Evolutionary conservation across 2,329 filamentous ascomycete genomes (phyloP).

Genomic region (Microcera coccophila): DNA sequence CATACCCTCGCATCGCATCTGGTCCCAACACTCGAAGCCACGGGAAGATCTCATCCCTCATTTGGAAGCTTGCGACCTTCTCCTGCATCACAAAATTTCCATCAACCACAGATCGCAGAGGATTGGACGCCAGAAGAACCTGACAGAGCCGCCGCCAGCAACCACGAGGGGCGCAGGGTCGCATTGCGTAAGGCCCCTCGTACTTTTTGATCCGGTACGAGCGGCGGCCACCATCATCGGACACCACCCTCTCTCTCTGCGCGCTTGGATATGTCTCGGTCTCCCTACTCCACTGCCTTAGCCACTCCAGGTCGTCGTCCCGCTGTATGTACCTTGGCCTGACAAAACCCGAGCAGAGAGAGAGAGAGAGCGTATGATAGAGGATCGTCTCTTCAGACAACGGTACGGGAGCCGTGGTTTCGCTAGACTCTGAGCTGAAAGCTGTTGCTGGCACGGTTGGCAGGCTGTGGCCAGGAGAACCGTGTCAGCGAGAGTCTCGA

Average conservation of each 20-base stretch:
- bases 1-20: no score
- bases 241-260: not conserved
- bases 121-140: no score
- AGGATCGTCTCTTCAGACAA: conserved; percentile 11
- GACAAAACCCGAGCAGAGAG: not conserved
- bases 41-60: not conserved
- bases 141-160: not conserved
- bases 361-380: conserved; percentile 4
- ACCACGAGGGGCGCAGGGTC: not conserved
- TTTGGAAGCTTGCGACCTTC: not conserved
- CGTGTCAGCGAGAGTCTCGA: not conserved
- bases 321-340: conserved; percentile 1
- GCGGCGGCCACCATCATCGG: not conserved
- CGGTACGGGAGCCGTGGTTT: conserved; percentile 12
- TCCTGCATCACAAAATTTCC: not conserved
- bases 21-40: not conserved
- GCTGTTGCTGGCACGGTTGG: not conserved
- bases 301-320: conserved; percentile 1
- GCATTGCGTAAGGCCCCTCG: not conserved
- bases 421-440: conserved; percentile 8
- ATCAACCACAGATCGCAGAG: no score
- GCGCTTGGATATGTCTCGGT: not conserved
- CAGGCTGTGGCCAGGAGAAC: not conserved
- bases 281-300: not conserved
- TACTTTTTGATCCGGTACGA: not conserved